Conservation (phyloP, 192 early-diverging fungal genomes). For the Lobosporangium transversale region DNA sequence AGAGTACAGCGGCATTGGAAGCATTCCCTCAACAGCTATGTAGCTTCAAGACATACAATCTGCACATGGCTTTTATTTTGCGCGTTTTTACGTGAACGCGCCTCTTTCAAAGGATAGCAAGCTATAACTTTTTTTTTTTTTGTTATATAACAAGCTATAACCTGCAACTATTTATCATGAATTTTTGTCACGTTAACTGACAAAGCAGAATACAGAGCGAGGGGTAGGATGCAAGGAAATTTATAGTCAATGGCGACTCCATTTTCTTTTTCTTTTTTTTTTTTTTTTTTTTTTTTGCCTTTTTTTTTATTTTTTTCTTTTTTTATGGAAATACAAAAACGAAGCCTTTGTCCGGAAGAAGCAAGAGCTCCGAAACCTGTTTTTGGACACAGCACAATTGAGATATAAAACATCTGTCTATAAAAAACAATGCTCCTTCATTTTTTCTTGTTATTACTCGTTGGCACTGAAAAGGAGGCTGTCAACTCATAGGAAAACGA, state of each 20-base stretch:
- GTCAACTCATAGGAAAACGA: no score
- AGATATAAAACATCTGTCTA: background rate
- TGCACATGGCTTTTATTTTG: no score
- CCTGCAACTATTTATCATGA: background rate
- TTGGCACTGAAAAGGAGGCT: no score
- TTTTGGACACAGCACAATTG: background rate
- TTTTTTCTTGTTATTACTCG: background rate
- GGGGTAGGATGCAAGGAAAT: no score
- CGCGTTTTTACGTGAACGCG: background rate
- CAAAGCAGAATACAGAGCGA: no score
- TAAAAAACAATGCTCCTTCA: background rate
- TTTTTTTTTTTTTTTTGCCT: background rate
- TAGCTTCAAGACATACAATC: no score
- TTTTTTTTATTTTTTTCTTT: background rate
- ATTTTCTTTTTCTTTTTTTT: background rate
- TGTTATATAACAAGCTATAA: no score
- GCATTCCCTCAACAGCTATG: background rate
- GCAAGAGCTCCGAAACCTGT: constrained; percentile 35
- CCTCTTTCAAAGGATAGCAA: background rate
- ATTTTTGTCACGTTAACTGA: background rate
- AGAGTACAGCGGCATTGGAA: background rate
- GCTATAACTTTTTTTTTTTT: background rate
- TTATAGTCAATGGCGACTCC: no score
- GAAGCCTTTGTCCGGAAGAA: constrained; percentile 21
- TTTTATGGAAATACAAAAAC: background rate